A percentile compares a stretch with the other conserved stretches of the same genome.
Evolutionary conservation across 352 stramenopile species (phyloP).

Genomic region (Globisporangium paroecandrum): DNA sequence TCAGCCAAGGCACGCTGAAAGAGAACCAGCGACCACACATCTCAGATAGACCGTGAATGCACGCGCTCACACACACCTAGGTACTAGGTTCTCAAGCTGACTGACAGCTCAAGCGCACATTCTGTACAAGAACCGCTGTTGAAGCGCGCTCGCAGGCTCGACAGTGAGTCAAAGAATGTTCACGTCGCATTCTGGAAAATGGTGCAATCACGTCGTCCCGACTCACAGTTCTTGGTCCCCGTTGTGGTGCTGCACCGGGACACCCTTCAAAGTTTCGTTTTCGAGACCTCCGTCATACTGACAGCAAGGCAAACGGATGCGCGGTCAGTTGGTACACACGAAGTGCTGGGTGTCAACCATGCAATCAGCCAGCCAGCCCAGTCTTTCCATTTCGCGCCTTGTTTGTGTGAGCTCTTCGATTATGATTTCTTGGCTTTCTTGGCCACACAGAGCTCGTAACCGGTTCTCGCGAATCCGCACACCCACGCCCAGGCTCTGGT

Average conservation of each 20-base stretch:
- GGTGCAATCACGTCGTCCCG: not conserved
- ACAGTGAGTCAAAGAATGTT: not conserved
- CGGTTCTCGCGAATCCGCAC: not conserved
- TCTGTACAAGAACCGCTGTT: no score
- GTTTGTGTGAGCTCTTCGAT: constrained; percentile 3
- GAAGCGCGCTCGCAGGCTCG: no score
- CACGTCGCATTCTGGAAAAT: not conserved
- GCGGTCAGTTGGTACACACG: not conserved
- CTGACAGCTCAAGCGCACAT: not conserved
- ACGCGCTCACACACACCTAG: not conserved
- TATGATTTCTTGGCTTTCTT: not conserved
- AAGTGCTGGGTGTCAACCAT: not conserved
- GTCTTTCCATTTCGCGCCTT: not conserved
- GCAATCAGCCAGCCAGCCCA: not conserved
- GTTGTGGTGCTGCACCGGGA: not conserved
- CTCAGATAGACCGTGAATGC: not conserved
- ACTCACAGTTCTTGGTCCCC: not conserved
- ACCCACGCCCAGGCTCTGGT: not conserved
- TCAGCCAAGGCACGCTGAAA: not conserved
- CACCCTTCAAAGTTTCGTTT: not conserved
- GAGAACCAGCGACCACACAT: not conserved
- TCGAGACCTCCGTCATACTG: not conserved
- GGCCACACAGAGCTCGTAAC: not conserved
- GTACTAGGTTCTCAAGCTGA: not conserved
- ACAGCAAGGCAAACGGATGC: constrained; percentile 5